Base-by-base conservation (phyloP, 2,329 filamentous ascomycete genomes). In the Aspergillus felis region DNA sequence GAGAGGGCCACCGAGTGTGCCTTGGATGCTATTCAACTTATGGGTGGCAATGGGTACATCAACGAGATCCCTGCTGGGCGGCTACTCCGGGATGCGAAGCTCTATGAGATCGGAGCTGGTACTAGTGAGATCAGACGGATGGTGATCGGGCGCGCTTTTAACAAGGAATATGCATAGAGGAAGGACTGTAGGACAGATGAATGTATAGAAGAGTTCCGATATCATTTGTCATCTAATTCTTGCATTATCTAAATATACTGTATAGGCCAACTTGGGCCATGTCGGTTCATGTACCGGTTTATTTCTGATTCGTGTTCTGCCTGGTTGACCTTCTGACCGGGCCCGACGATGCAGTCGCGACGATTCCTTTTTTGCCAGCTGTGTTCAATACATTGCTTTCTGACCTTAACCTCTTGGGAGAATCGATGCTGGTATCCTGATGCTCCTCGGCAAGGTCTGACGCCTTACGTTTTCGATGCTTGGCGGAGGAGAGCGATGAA, bases 81-180 rank as follows among this genome's bases (percentile, higher is more conserved):
- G 62, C 82, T 97, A 64, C 76, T 97, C 66, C 78, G 94, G 69
- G 86, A 89, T 76, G 86, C 86, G 3, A 89, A 89, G 71, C 74
- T 99, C 59, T 99, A 99, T 74, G 94, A 97, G 78, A 97, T 99
- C 71, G 94, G 94, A 1, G 94, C 94, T 4, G 94, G 94, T 5
- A 97, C 94, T 3, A 96, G 91, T 59, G 94, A 99, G 78, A 88
- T 99, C 52, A 82, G 94, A 64, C 83, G 92, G 63, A 95, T 97
- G 86, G 91, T 99, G 4, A 96, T 99, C 70, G 93, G 94, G 28
- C 82, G 92, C 63, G 89, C 87, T 1, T 97, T 96, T 66, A 96
- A 96, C 75, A 92, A 89, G 78, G 88, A 95, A 75, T 96, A 87
- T 73, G 84, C 72, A 47, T 70, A 61, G 50, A 28, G 22, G 3